Conservation (phyloP, 2,329 filamentous ascomycete species). For the Helotiales sp. region DNA sequence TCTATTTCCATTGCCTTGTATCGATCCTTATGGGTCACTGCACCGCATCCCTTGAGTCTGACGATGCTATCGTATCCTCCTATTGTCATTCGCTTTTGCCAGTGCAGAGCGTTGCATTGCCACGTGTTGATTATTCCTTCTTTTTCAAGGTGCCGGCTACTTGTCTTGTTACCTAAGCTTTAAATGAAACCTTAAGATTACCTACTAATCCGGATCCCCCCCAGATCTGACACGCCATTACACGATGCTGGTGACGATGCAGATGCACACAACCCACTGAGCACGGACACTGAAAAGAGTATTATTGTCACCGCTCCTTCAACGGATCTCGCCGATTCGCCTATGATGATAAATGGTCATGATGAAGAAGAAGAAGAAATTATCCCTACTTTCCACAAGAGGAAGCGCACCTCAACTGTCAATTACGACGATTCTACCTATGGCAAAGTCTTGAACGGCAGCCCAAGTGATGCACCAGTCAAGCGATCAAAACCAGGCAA, state of each 20-base stretch:
- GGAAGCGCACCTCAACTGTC: constrained; percentile 59
- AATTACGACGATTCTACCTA: constrained; percentile 55
- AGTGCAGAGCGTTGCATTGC: constrained; percentile 13
- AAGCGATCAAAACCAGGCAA: constrained; percentile 35
- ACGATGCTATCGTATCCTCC: constrained; percentile 1
- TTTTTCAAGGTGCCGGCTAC: constrained; percentile 22
- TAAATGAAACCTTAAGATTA: constrained; percentile 31
- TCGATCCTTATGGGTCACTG: constrained; percentile 9
- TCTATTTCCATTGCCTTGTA: constrained; percentile 16
- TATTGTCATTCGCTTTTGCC: constrained; percentile 15
- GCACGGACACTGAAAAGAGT: constrained; percentile 33
- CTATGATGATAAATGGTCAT: constrained; percentile 32
- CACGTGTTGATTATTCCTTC: constrained; percentile 34
- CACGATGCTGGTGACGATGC: constrained; percentile 20
- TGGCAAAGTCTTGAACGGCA: constrained; percentile 21
- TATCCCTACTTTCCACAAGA: constrained; percentile 55
- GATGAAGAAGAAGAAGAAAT: constrained; percentile 46
- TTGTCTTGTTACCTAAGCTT: constrained; percentile 30
- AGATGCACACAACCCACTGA: constrained; percentile 18
- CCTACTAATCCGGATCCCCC: constrained; percentile 23
- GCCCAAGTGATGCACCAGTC: constrained; percentile 27
- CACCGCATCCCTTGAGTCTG: constrained; percentile 19
- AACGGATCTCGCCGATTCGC: constrained; percentile 27
- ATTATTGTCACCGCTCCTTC: constrained; percentile 33
- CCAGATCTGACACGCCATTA: constrained; percentile 31